Conservation (phyloP, 495 filamentous ascomycete species). For the Penicillium macrosclerotiorum region DNA sequence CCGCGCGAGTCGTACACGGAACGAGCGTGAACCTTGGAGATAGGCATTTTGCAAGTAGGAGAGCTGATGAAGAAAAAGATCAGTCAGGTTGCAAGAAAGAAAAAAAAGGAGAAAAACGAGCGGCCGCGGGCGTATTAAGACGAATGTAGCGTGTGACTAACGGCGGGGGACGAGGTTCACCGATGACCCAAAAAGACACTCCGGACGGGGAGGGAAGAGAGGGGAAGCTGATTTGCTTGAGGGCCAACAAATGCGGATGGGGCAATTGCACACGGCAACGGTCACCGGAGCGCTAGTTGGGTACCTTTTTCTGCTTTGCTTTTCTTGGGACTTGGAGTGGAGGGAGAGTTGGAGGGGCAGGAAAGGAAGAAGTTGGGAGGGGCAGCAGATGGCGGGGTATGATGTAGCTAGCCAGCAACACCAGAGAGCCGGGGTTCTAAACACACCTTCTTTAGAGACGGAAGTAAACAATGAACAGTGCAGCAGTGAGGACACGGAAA, state of each 20-base stretch:
- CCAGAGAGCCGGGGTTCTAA: background rate
- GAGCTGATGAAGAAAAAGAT: conserved; percentile 24
- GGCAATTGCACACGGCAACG: conserved; percentile 23
- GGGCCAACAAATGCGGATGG: conserved; percentile 18
- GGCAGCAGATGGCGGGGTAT: conserved; percentile 22
- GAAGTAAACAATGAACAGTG: conserved; percentile 14
- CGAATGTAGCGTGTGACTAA: conserved; percentile 35
- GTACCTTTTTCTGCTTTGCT: conserved; percentile 4
- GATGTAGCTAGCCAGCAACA: background rate
- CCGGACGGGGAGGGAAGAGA: conserved; percentile 21
- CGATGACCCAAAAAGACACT: conserved; percentile 47
- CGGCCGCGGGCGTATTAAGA: conserved; percentile 24
- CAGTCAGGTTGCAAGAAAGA: conserved; percentile 22
- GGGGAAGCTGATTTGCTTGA: conserved; percentile 23
- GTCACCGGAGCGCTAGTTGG: conserved; percentile 20
- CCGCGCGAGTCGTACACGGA: conserved; percentile 99
- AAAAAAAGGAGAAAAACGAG: conserved; percentile 24
- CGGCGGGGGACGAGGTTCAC: conserved; percentile 43
- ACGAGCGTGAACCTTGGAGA: conserved; percentile 98
- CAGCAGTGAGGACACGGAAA: conserved; percentile 18
- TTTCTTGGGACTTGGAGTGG: conserved; percentile 1
- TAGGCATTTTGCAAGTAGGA: conserved; percentile 67
- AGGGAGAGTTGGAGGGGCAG: background rate
- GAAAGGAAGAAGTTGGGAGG: conserved; percentile 12
- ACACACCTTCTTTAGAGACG: conserved; percentile 18